Evolutionary conservation across 352 stramenopile species (phyloP).

Genomic region (Phytophthora quininea): DNA sequence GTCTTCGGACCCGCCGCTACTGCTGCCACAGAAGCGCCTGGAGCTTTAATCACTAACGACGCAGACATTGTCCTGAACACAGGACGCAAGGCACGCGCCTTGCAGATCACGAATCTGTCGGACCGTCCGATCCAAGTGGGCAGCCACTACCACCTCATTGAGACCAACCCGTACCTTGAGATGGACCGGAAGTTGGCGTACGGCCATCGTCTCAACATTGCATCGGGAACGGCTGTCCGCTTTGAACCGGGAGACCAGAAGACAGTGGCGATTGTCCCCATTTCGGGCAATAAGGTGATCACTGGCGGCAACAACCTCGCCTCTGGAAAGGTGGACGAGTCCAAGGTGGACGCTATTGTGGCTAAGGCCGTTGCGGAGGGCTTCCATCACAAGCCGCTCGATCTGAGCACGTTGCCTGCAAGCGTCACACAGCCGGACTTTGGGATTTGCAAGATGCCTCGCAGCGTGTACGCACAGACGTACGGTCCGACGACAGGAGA

Average conservation of each 20-base stretch:
- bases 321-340: slow-evolving; percentile 71
- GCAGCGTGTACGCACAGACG: slow-evolving; percentile 87
- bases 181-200: slow-evolving; percentile 94
- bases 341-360: slow-evolving; percentile 66
- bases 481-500: slow-evolving; percentile 96
- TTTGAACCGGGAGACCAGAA: slow-evolving; percentile 98
- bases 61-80: slow-evolving; percentile 87
- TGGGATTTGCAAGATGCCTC: slow-evolving; percentile 57
- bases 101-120: slow-evolving; percentile 95
- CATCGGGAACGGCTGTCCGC: slow-evolving; percentile 91
- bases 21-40: slow-evolving; percentile 35
- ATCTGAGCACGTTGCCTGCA: slow-evolving; percentile 29
- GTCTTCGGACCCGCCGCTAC: slow-evolving; percentile 50
- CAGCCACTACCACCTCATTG: slow-evolving; percentile 96
- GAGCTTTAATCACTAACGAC: slow-evolving; percentile 68
- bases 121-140: slow-evolving; percentile 96
- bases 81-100: slow-evolving; percentile 65
- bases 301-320: slow-evolving; percentile 91
- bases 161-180: slow-evolving; percentile 94
- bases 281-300: slow-evolving; percentile 91
- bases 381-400: slow-evolving; percentile 65
- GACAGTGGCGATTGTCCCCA: slow-evolving; percentile 93
- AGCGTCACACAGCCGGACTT: slow-evolving; percentile 37
- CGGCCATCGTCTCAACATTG: slow-evolving; percentile 95
- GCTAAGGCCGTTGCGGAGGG: slow-evolving; percentile 49